Evolutionary conservation across 2,329 filamentous ascomycete species (phyloP), one percentile per base, ranked within the genome.

Genomic region (Cytospora piceae): DNA sequence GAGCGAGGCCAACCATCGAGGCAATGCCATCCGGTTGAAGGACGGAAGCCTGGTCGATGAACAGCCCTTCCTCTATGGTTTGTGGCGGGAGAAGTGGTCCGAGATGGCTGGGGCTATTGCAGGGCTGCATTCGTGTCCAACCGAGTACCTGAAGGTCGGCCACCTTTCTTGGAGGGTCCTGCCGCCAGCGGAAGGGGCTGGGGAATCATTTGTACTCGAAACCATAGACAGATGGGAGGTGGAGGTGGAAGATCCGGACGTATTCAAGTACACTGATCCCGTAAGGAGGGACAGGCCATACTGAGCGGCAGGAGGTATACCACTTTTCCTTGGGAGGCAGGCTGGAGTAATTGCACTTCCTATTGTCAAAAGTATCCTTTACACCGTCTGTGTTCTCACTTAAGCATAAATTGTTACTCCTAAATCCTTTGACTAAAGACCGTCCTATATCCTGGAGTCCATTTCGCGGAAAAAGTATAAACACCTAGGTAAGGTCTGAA

Each of bases 141-240:
- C 42, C 3, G 32, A 63, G 3, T 63, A 66, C 34, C 64, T 66
- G 9, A 66, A 66, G 29, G 63, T 66, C 39, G 60, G 64, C 0
- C 64, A 66, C 34, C n/a, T 66, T 22, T 59, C 59, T 2, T 66
- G 64, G 64, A n/a, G 60, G 32, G 54, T 66, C 1, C 49, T 58
- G 1, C 53, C 53, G 17, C 58, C 54, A 24, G 9, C 15, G 20
- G 63, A 58, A 6, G 46, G 55, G n/a, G 20, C 32, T 1, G 20
- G 34, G 4, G 32, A 37, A 14, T 29, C 58, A 14, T 29, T 53
- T 29, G 51, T 34, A 1, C n/a, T 66, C 22, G 54, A 66, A 15
- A 27, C n/a, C 0, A 8, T 66, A 7, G 64, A 66, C 22, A 32
- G 59, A 12, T 66, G 64, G 64, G 59, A 62, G 39, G 64, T 63